phyloP scores from a whole-genome alignment of 768 basidiomycete species.

The Trametes punicea region DNA sequence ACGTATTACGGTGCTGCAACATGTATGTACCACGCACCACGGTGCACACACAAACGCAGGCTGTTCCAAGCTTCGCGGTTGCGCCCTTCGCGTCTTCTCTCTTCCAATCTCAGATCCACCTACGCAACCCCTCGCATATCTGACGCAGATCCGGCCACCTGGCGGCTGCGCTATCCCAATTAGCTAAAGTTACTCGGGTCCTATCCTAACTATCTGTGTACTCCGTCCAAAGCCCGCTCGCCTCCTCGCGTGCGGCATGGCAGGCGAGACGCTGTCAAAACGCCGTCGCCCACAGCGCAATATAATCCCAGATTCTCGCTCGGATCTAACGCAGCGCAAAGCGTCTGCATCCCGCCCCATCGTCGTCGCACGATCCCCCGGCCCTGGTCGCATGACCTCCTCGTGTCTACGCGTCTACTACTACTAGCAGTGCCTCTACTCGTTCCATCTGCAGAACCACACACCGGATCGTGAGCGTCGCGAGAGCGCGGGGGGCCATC shows the following conservation, averaged over 20 bases:
- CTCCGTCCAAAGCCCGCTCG: conserved; percentile 3
- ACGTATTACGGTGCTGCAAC: too few species aligned
- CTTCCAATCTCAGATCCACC: conserved; percentile 10
- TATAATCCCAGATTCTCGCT: not conserved
- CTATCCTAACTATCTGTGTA: not conserved
- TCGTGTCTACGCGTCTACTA: not conserved
- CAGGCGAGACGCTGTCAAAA: not conserved
- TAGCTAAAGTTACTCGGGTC: conserved; percentile 3
- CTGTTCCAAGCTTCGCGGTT: conserved; percentile 1
- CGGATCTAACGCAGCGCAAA: not conserved
- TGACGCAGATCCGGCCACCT: conserved; percentile 3
- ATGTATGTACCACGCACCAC: not conserved
- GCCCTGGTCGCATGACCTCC: conserved; percentile 13
- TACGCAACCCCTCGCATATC: not conserved
- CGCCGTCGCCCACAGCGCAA: not conserved
- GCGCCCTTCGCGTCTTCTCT: conserved; percentile 14
- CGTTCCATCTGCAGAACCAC: conserved; percentile 62
- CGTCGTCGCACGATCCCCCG: conserved; percentile 13
- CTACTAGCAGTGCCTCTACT: too few species aligned
- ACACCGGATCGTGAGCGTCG: conserved; percentile 13
- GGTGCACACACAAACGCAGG: too few species aligned
- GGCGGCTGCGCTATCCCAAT: not conserved
- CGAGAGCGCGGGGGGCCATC: conserved; percentile 1
- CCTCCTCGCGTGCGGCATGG: not conserved
- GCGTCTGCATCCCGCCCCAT: not conserved